Percentiles rank a stretch among this genome's conserved stretches.
These are phyloP conservation scores for Coriaria nepalensis DNA, from an alignment of 306 rosid species.

Conservation along the genomic window DNA sequence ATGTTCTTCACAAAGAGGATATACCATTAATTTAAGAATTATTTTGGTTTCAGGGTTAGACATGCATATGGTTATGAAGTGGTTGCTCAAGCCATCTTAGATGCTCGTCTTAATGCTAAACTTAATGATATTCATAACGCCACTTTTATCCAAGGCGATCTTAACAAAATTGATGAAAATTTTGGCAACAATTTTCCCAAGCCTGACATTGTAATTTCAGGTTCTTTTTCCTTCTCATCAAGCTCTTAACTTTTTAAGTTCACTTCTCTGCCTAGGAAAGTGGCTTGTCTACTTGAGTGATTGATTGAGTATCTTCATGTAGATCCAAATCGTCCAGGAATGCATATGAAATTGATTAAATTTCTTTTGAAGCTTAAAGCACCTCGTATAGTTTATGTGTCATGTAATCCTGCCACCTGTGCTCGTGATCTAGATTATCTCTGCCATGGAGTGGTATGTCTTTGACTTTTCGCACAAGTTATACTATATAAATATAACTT, in stretches of 20 bases:
- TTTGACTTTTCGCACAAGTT: background rate
- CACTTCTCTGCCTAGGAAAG: background rate
- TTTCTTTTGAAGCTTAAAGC: conserved; percentile 71
- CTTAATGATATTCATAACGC: conserved; percentile 71
- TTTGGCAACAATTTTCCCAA: conserved; percentile 78
- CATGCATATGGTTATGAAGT: conserved; percentile 94
- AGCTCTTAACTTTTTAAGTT: background rate
- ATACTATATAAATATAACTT: background rate
- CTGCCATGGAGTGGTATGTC: conserved; percentile 86
- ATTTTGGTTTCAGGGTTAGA: conserved; percentile 35
- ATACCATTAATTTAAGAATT: background rate
- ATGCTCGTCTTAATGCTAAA: conserved; percentile 69
- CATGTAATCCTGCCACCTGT: conserved; percentile 96
- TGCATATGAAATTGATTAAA: conserved; percentile 94
- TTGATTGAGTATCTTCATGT: conserved; percentile 14
- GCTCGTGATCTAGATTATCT: conserved; percentile 91
- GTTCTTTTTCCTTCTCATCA: conserved; percentile 18
- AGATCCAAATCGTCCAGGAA: conserved; percentile 99
- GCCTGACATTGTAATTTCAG: conserved; percentile 86
- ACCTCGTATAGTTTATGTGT: conserved; percentile 70
- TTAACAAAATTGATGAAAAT: conserved; percentile 75
- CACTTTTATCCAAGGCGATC: conserved; percentile 85
- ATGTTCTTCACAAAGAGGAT: too few relatives aligned
- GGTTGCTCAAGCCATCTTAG: conserved; percentile 74
- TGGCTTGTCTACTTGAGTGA: background rate